Evolutionary conservation across 2,329 filamentous ascomycete genomes (phyloP).

Genomic region (Ceratocystis lukuohia): DNA sequence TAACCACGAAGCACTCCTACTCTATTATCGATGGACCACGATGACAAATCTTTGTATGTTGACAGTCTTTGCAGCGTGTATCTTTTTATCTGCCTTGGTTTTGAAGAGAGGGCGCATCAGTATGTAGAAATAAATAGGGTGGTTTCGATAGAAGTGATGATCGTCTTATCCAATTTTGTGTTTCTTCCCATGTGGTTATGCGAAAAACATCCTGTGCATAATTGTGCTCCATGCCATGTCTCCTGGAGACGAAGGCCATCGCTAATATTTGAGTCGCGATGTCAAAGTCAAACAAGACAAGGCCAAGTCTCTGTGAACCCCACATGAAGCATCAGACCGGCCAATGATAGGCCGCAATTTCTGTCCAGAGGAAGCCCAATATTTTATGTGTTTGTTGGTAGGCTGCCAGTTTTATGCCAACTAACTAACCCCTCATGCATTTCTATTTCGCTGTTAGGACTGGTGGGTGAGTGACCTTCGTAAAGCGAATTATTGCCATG

Average conservation of each 20-base stretch:
- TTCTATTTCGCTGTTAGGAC: too few species aligned
- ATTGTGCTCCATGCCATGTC: too few species aligned
- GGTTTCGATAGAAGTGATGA: not conserved
- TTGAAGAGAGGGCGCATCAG: not conserved
- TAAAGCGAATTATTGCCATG: not conserved
- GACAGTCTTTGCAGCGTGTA: conserved; percentile 1
- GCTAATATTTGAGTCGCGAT: not conserved
- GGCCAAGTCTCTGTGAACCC: not conserved
- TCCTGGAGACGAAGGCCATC: too few species aligned
- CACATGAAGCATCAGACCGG: not conserved
- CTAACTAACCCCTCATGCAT: too few species aligned
- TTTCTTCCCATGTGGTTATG: too few species aligned
- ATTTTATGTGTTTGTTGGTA: too few species aligned
- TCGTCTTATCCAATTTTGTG: too few species aligned
- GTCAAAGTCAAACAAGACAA: not conserved
- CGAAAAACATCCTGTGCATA: too few species aligned
- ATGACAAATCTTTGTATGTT: not conserved
- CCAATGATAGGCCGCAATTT: not conserved
- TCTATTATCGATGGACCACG: too few species aligned
- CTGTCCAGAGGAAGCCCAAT: too few species aligned
- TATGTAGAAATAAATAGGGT: not conserved
- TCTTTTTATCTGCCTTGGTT: not conserved
- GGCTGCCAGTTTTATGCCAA: too few species aligned
- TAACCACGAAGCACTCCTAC: conserved; percentile 10
- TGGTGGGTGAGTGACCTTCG: too few species aligned